Evolutionary conservation across 352 stramenopile species (phyloP).

Genomic region (Pythium dissimile): DNA sequence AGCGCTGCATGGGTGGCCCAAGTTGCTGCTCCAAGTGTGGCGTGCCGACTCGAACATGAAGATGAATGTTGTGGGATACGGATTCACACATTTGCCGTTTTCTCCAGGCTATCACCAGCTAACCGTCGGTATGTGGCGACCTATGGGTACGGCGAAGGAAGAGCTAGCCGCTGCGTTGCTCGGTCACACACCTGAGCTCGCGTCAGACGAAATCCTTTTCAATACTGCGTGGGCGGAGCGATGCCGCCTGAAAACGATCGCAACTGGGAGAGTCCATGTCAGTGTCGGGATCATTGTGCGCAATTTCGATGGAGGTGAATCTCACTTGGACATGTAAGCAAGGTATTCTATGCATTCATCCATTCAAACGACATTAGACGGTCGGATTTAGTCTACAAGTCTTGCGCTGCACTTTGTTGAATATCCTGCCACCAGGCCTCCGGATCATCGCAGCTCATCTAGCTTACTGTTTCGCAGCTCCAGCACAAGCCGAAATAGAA

Average conservation of each 20-base stretch:
- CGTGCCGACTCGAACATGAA: constrained; percentile 44
- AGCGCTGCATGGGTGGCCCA: constrained; percentile 61
- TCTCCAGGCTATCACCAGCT: constrained; percentile 44
- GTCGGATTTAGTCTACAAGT: background rate
- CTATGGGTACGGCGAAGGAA: constrained; percentile 46
- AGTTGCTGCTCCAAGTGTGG: constrained; percentile 65
- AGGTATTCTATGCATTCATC: background rate
- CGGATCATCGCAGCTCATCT: constrained; percentile 13
- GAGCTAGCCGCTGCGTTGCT: constrained; percentile 46
- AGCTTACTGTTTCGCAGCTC: constrained; percentile 16
- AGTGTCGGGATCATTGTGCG: constrained; percentile 47
- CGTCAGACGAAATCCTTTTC: constrained; percentile 55
- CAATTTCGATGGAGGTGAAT: constrained; percentile 28
- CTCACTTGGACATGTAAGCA: constrained; percentile 22
- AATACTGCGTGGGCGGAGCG: constrained; percentile 51
- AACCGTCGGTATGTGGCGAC: constrained; percentile 50
- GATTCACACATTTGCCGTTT: constrained; percentile 58
- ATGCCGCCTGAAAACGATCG: constrained; percentile 60
- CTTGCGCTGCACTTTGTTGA: background rate
- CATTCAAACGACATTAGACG: background rate
- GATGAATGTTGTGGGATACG: constrained; percentile 49
- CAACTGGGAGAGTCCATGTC: constrained; percentile 48
- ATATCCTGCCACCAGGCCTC: too few species aligned
- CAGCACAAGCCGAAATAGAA: constrained; percentile 18
- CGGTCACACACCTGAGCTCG: constrained; percentile 50